phyloP scores from a whole-genome alignment of 2,329 filamentous ascomycete genomes.

The Coniosporium tulheliwenetii region DNA sequence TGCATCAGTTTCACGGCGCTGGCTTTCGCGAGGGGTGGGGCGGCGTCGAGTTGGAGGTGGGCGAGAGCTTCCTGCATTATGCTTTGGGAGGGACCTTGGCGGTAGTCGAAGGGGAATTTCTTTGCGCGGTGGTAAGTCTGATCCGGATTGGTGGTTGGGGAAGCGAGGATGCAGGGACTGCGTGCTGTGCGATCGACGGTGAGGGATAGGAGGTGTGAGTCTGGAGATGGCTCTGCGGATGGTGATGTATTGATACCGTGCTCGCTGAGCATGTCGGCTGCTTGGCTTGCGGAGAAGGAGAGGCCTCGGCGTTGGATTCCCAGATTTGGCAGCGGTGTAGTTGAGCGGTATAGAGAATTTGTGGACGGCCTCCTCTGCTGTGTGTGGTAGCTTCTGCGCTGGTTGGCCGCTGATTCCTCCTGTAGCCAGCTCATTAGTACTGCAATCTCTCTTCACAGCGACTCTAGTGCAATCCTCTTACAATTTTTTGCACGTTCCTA shows the following conservation, averaged over 20 bases:
- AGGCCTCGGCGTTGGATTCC: constrained; percentile 32
- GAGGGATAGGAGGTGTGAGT: constrained; percentile 42
- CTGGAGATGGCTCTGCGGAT: constrained; percentile 21
- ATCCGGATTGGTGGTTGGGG: constrained; percentile 32
- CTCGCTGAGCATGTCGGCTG: constrained; percentile 39
- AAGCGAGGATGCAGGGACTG: constrained; percentile 48
- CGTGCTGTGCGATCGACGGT: constrained; percentile 47
- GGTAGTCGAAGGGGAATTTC: constrained; percentile 49
- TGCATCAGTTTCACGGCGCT: constrained; percentile 34
- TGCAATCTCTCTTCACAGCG: background rate
- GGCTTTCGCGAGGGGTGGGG: constrained; percentile 25
- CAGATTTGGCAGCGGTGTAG: too few species aligned
- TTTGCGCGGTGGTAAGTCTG: constrained; percentile 27
- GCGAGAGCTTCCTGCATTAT: constrained; percentile 27
- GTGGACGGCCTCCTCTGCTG: constrained; percentile 14
- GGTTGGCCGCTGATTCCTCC: constrained; percentile 1
- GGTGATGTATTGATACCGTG: constrained; percentile 31
- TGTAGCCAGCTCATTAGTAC: background rate
- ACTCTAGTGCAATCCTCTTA: background rate
- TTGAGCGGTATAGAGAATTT: background rate
- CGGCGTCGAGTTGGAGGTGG: constrained; percentile 37
- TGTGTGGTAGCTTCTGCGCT: constrained; percentile 29
- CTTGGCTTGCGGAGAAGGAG: constrained; percentile 38
- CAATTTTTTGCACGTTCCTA: constrained; percentile 21
- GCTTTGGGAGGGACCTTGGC: constrained; percentile 21